Evolutionary conservation across 140 eudicot species (phyloP).

Genomic region (Senecio squalidus): DNA sequence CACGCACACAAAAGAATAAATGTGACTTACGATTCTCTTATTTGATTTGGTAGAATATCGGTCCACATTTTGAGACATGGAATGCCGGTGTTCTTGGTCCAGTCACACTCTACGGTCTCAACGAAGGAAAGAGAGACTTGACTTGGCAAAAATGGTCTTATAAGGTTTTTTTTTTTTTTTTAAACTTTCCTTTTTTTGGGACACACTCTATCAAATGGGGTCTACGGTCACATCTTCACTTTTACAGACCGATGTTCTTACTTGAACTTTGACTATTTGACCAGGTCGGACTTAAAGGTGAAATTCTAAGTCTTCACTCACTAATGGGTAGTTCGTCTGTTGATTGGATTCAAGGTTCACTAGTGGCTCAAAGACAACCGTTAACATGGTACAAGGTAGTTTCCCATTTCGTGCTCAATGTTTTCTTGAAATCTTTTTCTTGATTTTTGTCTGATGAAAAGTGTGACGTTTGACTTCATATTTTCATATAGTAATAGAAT

Average conservation of each 20-base stretch:
- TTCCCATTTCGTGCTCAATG: not conserved
- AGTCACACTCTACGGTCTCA: conserved; percentile 69
- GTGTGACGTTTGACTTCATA: not conserved
- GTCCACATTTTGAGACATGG: conserved; percentile 88
- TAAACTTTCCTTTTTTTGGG: not conserved
- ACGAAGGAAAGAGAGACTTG: conserved; percentile 77
- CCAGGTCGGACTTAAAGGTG: conserved; percentile 93
- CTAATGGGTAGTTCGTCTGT: conserved; percentile 79
- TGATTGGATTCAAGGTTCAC: conserved; percentile 76
- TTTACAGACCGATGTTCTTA: conserved; percentile 6
- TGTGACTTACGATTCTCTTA: conserved; percentile 14
- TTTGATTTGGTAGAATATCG: conserved; percentile 57
- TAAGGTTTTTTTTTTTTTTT: conserved; percentile 56
- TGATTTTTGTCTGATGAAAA: not conserved
- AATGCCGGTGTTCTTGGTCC: conserved; percentile 98
- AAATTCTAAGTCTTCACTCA: conserved; percentile 72
- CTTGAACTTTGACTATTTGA: conserved; percentile 10
- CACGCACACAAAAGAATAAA: not conserved
- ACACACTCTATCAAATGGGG: no score
- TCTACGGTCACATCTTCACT: not conserved
- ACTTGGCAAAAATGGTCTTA: conserved; percentile 98
- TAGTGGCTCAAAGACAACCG: conserved; percentile 63
- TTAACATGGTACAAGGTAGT: conserved; percentile 91
- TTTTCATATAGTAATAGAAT: conserved; percentile 17
- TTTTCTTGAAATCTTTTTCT: conserved; percentile 4